Percentiles rank a stretch among this genome's conserved stretches.
phyloP scores from a whole-genome alignment of 768 basidiomycete species.

The Mycena epipterygia region DNA sequence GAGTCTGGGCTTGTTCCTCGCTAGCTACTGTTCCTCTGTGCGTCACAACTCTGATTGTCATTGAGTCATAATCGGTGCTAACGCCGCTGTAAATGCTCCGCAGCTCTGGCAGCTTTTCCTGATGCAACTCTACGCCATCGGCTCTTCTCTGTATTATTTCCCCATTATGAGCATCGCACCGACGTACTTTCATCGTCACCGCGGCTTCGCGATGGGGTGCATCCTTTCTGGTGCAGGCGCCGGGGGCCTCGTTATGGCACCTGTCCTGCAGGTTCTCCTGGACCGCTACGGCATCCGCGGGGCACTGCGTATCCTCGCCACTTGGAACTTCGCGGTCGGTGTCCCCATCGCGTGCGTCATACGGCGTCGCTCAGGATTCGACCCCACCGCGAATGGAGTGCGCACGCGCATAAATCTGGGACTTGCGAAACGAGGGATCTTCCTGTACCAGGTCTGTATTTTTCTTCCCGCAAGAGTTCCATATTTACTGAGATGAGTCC shows the following conservation, averaged over 20 bases:
- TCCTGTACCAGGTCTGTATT: no score
- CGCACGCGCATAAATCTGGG: constrained; percentile 50
- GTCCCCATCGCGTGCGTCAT: constrained; percentile 54
- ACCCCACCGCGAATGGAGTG: no score
- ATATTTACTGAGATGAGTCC: no score
- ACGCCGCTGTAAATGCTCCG: no score
- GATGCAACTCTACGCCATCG: constrained; percentile 60
- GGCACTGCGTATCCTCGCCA: constrained; percentile 54
- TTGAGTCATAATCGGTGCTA: no score
- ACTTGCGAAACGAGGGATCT: constrained; percentile 55
- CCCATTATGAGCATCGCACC: constrained; percentile 59
- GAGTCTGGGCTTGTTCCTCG: no score
- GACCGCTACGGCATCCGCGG: constrained; percentile 51
- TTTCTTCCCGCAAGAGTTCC: no score
- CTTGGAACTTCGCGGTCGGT: constrained; percentile 55
- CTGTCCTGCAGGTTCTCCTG: no score
- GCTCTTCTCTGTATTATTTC: constrained; percentile 59
- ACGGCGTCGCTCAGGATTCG: constrained; percentile 41
- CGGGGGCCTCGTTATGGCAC: constrained; percentile 59
- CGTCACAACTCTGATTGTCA: no score
- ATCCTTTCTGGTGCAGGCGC: constrained; percentile 57
- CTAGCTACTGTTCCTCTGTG: no score
- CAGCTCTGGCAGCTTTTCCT: no score
- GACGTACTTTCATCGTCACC: constrained; percentile 57
- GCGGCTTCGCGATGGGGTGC: constrained; percentile 61